Percentiles rank a stretch among this genome's conserved stretches.
phyloP scores from a whole-genome alignment of 371 early-diverging fungal species.

The Lichtheimia ramosa region DNA sequence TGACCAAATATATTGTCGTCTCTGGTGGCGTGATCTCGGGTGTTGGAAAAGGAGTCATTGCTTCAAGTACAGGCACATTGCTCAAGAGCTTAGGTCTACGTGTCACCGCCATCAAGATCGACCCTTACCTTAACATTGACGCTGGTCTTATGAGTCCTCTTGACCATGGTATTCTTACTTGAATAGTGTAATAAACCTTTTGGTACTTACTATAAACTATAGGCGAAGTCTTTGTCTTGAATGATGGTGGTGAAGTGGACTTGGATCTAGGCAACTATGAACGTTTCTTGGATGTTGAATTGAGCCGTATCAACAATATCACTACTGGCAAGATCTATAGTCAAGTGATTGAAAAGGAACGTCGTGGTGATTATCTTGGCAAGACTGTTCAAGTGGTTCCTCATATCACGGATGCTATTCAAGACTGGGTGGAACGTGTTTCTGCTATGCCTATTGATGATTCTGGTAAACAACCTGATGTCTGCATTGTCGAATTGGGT shows the following conservation, averaged over 20 bases:
- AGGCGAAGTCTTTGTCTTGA: conserved; percentile 98
- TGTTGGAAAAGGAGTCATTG: conserved; percentile 99
- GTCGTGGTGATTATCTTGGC: conserved; percentile 96
- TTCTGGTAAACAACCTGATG: conserved; percentile 87
- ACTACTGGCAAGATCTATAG: conserved; percentile 99
- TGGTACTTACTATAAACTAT: background rate
- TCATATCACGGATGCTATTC: conserved; percentile 96
- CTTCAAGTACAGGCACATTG: conserved; percentile 95
- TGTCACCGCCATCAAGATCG: conserved; percentile 99
- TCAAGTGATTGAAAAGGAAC: conserved; percentile 89
- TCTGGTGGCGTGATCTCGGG: conserved; percentile 99
- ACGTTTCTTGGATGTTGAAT: conserved; percentile 92
- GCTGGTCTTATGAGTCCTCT: conserved; percentile 97
- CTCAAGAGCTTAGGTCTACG: conserved; percentile 92
- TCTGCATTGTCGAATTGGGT: conserved; percentile 99
- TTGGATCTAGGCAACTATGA: conserved; percentile 99
- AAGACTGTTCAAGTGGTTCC: conserved; percentile 99
- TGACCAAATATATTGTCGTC: conserved; percentile 95
- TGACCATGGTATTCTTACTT: conserved; percentile 84
- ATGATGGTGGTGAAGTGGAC: conserved; percentile 99
- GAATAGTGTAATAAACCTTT: background rate
- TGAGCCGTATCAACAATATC: conserved; percentile 96
- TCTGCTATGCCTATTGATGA: conserved; percentile 82
- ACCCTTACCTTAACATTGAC: conserved; percentile 99
- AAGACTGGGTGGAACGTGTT: conserved; percentile 95